A percentile compares a stretch with the other conserved stretches of the same genome.
phyloP scores from a whole-genome alignment of 257 asterid genomes.

The Plantago major region DNA sequence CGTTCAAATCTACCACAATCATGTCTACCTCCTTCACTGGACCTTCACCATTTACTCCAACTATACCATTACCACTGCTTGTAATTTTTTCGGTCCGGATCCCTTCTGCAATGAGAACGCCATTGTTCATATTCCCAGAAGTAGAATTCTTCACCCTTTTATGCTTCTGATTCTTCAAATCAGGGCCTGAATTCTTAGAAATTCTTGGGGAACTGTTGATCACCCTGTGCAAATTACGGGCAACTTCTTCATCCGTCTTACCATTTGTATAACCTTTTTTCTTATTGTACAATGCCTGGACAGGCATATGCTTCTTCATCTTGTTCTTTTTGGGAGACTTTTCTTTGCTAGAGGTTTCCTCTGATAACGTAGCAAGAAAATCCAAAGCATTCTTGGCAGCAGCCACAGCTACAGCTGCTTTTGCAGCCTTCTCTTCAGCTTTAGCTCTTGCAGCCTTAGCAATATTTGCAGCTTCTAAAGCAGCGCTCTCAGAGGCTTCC shows the following conservation, averaged over 20 bases:
- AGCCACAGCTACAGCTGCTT: conserved; percentile 80
- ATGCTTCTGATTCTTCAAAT: conserved; percentile 38
- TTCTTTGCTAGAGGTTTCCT: conserved; percentile 33
- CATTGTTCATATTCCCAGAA: conserved; percentile 23
- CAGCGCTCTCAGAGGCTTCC: conserved; percentile 67
- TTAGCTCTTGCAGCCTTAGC: conserved; percentile 76
- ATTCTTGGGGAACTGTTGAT: conserved; percentile 75
- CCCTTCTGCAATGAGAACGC: conserved; percentile 30
- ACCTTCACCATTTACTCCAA: conserved; percentile 27
- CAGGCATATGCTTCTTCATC: conserved; percentile 60
- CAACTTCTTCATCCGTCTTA: conserved; percentile 65
- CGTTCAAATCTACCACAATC: conserved; percentile 44
- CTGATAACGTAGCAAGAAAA: conserved; percentile 59
- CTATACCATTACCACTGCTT: conserved; percentile 32
- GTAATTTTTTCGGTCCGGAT: conserved; percentile 16
- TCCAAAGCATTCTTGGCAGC: conserved; percentile 88
- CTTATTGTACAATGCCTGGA: conserved; percentile 54
- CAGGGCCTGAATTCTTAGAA: conserved; percentile 40
- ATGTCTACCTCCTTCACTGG: conserved; percentile 31
- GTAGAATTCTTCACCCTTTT: conserved; percentile 48
- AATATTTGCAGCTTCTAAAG: conserved; percentile 55
- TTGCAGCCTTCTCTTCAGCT: conserved; percentile 89
- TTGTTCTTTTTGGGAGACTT: conserved; percentile 41
- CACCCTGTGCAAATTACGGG: conserved; percentile 55
- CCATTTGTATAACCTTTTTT: conserved; percentile 37